Evolutionary conservation across 768 basidiomycete genomes (phyloP).

Genomic region (Austroboletus eburneus): DNA sequence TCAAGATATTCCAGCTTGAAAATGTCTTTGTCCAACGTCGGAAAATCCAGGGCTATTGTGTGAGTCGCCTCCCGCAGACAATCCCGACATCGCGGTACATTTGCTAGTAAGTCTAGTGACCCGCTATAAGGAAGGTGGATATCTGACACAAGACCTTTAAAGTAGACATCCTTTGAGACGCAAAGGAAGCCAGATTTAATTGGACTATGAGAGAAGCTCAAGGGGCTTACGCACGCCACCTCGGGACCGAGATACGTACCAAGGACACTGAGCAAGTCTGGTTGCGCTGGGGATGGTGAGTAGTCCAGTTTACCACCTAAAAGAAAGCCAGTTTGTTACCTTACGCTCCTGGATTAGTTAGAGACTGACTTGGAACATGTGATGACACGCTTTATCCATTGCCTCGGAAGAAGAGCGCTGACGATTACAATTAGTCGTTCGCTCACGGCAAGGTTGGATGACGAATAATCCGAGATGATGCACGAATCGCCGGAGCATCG

Average conservation of each 20-base stretch:
- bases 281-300: slow-evolving; percentile 12
- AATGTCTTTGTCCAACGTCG: slow-evolving; percentile 27
- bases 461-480: slow-evolving; percentile 7
- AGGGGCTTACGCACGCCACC: background rate
- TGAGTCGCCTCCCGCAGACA: slow-evolving; percentile 44
- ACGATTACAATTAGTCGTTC: slow-evolving; percentile 6
- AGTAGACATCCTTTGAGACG: slow-evolving; percentile 48
- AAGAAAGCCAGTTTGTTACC: slow-evolving; percentile 23
- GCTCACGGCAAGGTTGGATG: slow-evolving; percentile 3
- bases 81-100: slow-evolving; percentile 42
- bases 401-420: slow-evolving; percentile 45
- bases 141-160: slow-evolving; percentile 62
- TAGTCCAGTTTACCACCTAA: slow-evolving; percentile 12
- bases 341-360: slow-evolving; percentile 51
- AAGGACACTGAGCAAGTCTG: slow-evolving; percentile 50
- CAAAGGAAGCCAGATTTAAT: slow-evolving; percentile 47
- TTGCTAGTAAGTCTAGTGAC: slow-evolving; percentile 60
- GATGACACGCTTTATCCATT: slow-evolving; percentile 41
- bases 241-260: slow-evolving; percentile 33
- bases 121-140: slow-evolving; percentile 59
- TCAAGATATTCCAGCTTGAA: slow-evolving; percentile 53
- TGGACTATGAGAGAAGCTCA: slow-evolving; percentile 40
- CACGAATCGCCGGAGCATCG: slow-evolving; percentile 50
- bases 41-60: slow-evolving; percentile 19
- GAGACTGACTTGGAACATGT: slow-evolving; percentile 51